phyloP scores from a whole-genome alignment of 2,329 filamentous ascomycete genomes.

The Waltergamsia citrina region DNA sequence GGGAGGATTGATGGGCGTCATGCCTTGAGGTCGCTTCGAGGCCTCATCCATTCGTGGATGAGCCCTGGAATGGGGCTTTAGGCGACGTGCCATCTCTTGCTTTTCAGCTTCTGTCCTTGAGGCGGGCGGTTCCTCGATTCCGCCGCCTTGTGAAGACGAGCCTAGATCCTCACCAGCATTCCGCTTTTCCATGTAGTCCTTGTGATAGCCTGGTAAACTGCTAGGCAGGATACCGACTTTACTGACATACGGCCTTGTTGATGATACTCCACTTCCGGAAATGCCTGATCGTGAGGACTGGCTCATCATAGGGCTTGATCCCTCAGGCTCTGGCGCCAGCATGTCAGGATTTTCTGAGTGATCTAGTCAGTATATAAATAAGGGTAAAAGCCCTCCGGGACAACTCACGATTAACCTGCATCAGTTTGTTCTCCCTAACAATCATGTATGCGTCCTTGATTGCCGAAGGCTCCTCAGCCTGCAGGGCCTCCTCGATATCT shows the following conservation, averaged over 20 bases:
- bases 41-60: constrained; percentile 59
- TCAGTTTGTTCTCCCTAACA: constrained; percentile 93
- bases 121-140: constrained; percentile 36
- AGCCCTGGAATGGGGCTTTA: constrained; percentile 77
- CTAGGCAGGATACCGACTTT: constrained; percentile 89
- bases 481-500: constrained; percentile 89
- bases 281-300: constrained; percentile 45
- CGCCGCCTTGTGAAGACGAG: constrained; percentile 30
- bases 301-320: constrained; percentile 40
- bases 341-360: constrained; percentile 22
- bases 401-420: constrained; percentile 86
- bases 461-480: constrained; percentile 86
- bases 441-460: constrained; percentile 99
- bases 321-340: constrained; percentile 23
- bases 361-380: constrained; percentile 18
- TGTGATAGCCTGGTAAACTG: constrained; percentile 83
- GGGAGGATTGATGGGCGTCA: constrained; percentile 52
- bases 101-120: constrained; percentile 63
- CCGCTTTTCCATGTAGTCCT: constrained; percentile 74
- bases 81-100: constrained; percentile 66
- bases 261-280: constrained; percentile 36
- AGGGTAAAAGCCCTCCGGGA: too few relatives aligned
- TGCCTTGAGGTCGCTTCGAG: constrained; percentile 47
- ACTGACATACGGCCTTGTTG: constrained; percentile 55
- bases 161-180: constrained; percentile 40